Evolutionary conservation across 176 grass and related monocot genomes (phyloP).

Genomic region (Aegilops umbellulata): DNA sequence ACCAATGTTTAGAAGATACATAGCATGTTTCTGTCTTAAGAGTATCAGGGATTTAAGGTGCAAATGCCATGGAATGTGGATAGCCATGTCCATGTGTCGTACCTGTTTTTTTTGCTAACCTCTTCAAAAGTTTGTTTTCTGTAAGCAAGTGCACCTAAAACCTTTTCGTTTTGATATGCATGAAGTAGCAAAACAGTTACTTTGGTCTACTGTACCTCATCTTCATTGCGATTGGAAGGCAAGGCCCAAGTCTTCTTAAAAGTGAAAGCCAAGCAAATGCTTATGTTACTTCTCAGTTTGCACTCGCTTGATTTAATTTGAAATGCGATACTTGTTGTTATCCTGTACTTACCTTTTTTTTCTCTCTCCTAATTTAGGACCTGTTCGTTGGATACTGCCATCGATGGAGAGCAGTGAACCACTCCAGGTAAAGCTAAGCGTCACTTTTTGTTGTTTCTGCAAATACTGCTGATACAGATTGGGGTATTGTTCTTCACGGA

Average conservation of each 20-base stretch:
- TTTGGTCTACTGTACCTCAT: neutral
- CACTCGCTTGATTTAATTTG: constrained; percentile 4
- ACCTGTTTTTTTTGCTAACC: neutral
- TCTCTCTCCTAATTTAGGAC: neutral
- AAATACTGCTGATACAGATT: neutral
- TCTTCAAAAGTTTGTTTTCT: neutral
- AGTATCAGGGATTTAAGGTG: neutral
- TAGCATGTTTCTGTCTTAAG: neutral
- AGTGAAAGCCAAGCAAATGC: neutral
- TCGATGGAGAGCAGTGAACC: constrained; percentile 34
- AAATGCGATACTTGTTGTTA: neutral
- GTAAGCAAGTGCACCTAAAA: neutral
- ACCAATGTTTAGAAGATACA: too few species aligned
- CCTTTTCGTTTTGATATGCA: neutral
- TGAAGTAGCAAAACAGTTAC: neutral
- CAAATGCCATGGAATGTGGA: neutral
- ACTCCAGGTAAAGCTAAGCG: constrained; percentile 33
- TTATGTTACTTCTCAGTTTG: neutral
- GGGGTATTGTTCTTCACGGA: neutral
- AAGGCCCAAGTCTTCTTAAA: neutral
- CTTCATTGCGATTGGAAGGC: neutral
- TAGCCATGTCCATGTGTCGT: neutral
- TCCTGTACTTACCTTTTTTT: neutral
- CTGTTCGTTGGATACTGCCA: neutral
- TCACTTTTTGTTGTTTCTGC: constrained; percentile 10